Evolutionary conservation across 495 filamentous ascomycete genomes (phyloP).

Genomic region (Hamigera avellanea): DNA sequence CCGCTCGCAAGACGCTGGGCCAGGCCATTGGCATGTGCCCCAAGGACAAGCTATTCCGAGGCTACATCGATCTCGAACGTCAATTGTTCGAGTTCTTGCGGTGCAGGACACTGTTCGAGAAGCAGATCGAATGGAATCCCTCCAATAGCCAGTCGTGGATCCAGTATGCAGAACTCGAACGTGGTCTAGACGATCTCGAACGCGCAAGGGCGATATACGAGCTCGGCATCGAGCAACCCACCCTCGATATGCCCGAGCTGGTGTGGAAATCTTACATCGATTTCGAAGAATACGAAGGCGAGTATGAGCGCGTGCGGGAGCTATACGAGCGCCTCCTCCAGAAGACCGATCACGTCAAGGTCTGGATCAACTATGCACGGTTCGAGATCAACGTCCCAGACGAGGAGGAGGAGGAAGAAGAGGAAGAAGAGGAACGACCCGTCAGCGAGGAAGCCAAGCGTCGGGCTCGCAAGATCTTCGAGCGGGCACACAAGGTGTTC

Average conservation of each 20-base stretch:
- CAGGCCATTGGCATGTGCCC: constrained; percentile 87
- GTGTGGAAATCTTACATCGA: constrained; percentile 97
- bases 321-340: constrained; percentile 85
- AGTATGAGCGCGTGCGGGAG: constrained; percentile 69
- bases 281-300: constrained; percentile 88
- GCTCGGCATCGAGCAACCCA: constrained; percentile 69
- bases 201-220: constrained; percentile 87
- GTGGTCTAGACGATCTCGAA: constrained; percentile 78
- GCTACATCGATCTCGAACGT: constrained; percentile 83
- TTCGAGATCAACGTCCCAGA: constrained; percentile 86
- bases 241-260: constrained; percentile 94
- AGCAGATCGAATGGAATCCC: constrained; percentile 82
- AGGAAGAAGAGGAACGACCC: constrained; percentile 52
- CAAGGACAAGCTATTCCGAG: constrained; percentile 88
- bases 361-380: constrained; percentile 94
- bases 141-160: constrained; percentile 91
- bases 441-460: constrained; percentile 75
- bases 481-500: constrained; percentile 76
- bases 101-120: constrained; percentile 85
- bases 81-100: constrained; percentile 86
- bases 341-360: constrained; percentile 96
- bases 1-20: constrained; percentile 79
- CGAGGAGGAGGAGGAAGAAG: constrained; percentile 51
- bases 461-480: constrained; percentile 73
- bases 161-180: constrained; percentile 84